Evolutionary conservation across 495 filamentous ascomycete species (phyloP), one percentile per base, ranked within the genome.

Genomic region (Penicillium salamii): DNA sequence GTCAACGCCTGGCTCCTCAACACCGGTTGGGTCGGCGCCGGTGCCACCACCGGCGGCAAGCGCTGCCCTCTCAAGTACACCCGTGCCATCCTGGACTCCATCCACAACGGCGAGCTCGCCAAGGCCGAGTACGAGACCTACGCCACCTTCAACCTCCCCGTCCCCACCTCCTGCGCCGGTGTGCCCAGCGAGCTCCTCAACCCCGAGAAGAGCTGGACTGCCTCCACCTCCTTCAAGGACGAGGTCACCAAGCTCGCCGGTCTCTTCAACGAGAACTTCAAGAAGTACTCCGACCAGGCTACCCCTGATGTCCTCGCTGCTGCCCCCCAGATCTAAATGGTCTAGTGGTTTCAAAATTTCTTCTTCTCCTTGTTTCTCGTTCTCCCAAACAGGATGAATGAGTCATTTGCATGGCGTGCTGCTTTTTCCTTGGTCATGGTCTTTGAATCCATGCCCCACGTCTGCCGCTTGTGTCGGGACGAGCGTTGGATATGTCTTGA

Each of bases 1-100:
- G 88, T 89, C 71, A 95, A 97, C 69, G 93, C 93, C 65, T 98
- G 93, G 93, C 78, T 98, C 45, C 83, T 98, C 68, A 98, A 98
- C 84, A 98, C 93, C 54, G 93, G 93, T 54, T 98, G 95, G 95
- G 92, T 96, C 65, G 95, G 95, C 67, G 95, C 93, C 66, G 89
- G 91, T 60, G 90, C 89, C 66, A 84, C 84, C 66, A 93, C 90
- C 61, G 93, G 92, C 58, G 93, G 95, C 68, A 97, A 96, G 82
- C 89, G 95, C 59, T 97, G 93, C 85, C 92, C 95, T 40, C 83
- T 97, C 62, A 96, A 97, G 80, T 97, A 97, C 79, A 98, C 93
- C 33, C 90, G 93, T 65, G 93, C 93, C 57, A 97, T 98, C 72
- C 84, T 98, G 47, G 92, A 98, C 70, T 83, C 93, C 58, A 97